phyloP scores from a whole-genome alignment of 2,329 filamentous ascomycete genomes.

The Verticillium tricorpus region DNA sequence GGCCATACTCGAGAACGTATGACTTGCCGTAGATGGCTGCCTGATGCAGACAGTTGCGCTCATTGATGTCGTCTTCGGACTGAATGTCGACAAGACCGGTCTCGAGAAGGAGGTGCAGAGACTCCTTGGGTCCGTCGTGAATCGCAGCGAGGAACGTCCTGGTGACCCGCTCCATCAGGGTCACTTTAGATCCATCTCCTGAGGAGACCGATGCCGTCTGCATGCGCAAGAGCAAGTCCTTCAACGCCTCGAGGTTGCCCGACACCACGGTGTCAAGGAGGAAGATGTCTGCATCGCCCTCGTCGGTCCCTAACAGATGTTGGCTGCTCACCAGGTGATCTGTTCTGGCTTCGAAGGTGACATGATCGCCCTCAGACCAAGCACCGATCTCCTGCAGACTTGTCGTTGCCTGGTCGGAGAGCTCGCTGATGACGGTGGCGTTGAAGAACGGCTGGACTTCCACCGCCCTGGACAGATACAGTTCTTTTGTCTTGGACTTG shows the following conservation, averaged over 20 bases:
- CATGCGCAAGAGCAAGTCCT: slow-evolving; percentile 77
- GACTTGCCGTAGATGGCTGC: slow-evolving; percentile 89
- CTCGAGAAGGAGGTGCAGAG: slow-evolving; percentile 71
- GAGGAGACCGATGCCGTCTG: slow-evolving; percentile 39
- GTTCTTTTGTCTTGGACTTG: slow-evolving; percentile 96
- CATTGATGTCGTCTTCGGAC: slow-evolving; percentile 95
- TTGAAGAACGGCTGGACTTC: slow-evolving; percentile 99
- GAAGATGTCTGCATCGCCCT: slow-evolving; percentile 84
- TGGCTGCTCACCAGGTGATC: slow-evolving; percentile 64
- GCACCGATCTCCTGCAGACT: slow-evolving; percentile 90
- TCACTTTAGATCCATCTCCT: slow-evolving; percentile 47
- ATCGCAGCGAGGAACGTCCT: slow-evolving; percentile 87
- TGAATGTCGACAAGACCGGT: slow-evolving; percentile 84
- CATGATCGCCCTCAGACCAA: slow-evolving; percentile 94
- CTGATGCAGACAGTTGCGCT: slow-evolving; percentile 93
- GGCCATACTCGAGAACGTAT: slow-evolving; percentile 70
- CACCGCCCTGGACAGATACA: slow-evolving; percentile 91
- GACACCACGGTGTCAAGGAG: slow-evolving; percentile 82
- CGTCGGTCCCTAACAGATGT: slow-evolving; percentile 68
- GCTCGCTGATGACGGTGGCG: slow-evolving; percentile 89
- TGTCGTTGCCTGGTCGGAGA: slow-evolving; percentile 96
- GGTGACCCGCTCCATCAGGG: slow-evolving; percentile 71
- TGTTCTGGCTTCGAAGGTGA: slow-evolving; percentile 65
- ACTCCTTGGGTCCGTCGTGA: slow-evolving; percentile 74
- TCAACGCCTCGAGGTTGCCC: slow-evolving; percentile 71